Evolutionary conservation across 2,329 filamentous ascomycete species (phyloP), one percentile per base, ranked within the genome.

Genomic region (Gyromitra esculenta): DNA sequence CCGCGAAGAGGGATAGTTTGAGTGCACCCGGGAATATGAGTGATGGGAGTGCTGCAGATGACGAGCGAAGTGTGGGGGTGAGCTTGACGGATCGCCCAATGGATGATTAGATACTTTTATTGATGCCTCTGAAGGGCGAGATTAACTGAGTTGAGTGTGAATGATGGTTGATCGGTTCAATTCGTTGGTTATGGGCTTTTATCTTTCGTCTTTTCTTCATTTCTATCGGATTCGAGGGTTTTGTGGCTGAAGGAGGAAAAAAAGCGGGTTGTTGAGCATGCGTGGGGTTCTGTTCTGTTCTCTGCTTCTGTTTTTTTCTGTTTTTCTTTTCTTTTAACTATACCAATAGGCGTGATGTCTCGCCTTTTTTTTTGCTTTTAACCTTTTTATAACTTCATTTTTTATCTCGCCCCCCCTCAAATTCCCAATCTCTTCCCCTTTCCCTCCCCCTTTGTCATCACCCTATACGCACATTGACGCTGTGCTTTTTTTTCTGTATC

Each of bases 1-100:
- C 81, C 15, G 82, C 79, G 2, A 80, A 77, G 41, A 74, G 62
- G 74, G 79, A 70, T 70, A 75, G 56, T 54, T 69, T 68, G 72
- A 76, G 5, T 31, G 82, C 81, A 18, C 83, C 83, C 52, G 83
- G 82, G 75, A 84, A 85, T 78, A 82, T 83, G 75, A 83, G 84
- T 78, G 84, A 83, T 63, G 72, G 72, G 15, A 75, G 72, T 43
- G 72, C 41, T 13, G 74, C 73, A 18, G 76, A 80, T 43, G 76
- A 73, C 69, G 76, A 72, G 56, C 56, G 71, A 57, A 73, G 71
- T 59, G 83, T 85, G 65, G 89, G 90, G 5, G 91, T 93, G 54
- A 90, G 89, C 79, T 85, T 94, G 81, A 89, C 89, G 81, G 91
- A 94, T 82, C 90, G 88, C 83, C 90, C 91, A n/a, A 92, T 93